A percentile compares a stretch with the other conserved stretches of the same genome.
Conservation (phyloP, 345 rosid genomes). For the Euphorbia tirucalli region DNA sequence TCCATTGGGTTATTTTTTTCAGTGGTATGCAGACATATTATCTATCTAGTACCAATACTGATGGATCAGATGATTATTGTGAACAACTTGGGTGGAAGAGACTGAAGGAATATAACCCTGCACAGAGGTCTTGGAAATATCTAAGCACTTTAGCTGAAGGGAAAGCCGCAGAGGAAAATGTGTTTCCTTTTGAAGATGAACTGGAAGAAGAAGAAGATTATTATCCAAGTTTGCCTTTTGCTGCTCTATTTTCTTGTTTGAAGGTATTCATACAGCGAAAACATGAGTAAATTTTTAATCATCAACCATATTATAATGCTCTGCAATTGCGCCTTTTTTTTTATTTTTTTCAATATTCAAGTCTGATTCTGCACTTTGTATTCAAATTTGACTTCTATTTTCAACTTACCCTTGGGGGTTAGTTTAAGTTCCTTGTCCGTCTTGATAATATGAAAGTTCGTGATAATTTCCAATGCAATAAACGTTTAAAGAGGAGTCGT, state of each 20-base stretch:
- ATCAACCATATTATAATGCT: background rate
- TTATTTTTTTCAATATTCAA: background rate
- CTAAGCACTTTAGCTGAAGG: slow-evolving; percentile 65
- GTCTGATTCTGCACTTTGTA: background rate
- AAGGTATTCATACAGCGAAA: slow-evolving; percentile 44
- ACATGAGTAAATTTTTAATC: background rate
- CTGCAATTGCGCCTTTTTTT: background rate
- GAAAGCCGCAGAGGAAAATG: slow-evolving; percentile 30
- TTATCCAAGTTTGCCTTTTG: slow-evolving; percentile 90
- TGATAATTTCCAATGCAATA: background rate
- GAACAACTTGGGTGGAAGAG: slow-evolving; percentile 76
- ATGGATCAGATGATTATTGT: slow-evolving; percentile 74
- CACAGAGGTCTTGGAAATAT: slow-evolving; percentile 78
- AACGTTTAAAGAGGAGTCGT: background rate
- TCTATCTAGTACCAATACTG: slow-evolving; percentile 51
- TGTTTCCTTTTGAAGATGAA: slow-evolving; percentile 69
- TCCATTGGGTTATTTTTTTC: slow-evolving; percentile 22
- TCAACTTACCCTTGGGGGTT: background rate
- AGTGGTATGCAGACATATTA: slow-evolving; percentile 76
- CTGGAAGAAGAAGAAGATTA: slow-evolving; percentile 82
- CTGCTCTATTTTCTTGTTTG: slow-evolving; percentile 82
- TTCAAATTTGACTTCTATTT: background rate
- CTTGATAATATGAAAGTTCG: background rate
- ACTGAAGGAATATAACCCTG: slow-evolving; percentile 64
- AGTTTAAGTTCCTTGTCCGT: background rate